Evolutionary conservation across 2,329 filamentous ascomycete genomes (phyloP), one percentile per base, ranked within the genome.

Genomic region (Epichloe bromicola): DNA sequence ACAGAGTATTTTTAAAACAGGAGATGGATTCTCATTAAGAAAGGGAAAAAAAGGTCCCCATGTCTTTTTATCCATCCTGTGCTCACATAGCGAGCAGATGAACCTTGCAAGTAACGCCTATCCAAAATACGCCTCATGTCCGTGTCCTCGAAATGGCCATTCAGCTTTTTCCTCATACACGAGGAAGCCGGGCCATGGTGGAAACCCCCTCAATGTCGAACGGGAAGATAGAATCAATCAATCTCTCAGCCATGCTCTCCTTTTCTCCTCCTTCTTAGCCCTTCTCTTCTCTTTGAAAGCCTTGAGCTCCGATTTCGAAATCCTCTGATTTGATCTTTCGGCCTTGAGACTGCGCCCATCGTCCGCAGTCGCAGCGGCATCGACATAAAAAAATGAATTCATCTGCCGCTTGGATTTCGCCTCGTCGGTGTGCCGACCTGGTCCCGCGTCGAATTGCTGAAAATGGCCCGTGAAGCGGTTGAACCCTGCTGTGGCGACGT

Each of bases 341-440:
- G 89, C 93, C 69, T 91, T 94, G 53, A 98, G 72, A 63, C 90
- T 96, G 53, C 85, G 80, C 2, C 93, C 93, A 59, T 95, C 85
- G 62, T 98, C 90, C 52, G 80, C 80, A 63, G 95, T 96, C 4
- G 90, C 91, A 3, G 89, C 90, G 4, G 89, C 87, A 66, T 97
- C 90, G 42, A 96, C 90, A 64, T 98, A 91, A 66, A 97, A 98
- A 69, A 85, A 97, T 40, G 89, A 87, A 63, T 87, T 86, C 85
- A 97, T 86, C 70, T 97, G 93, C 43, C 93, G 77, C 48, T 75
- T 76, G 54, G 85, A 85, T 74, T 95, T 96, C 63, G 88, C 86
- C 63, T 94, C 88, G 61, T 95, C 89, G 58, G 82, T 85, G 71
- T 90, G 85, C 48, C 83, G 79, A 49, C 93, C 88, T 2, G 87